phyloP scores from a whole-genome alignment of 2,329 filamentous ascomycete species.

The Xylaria sp. region DNA sequence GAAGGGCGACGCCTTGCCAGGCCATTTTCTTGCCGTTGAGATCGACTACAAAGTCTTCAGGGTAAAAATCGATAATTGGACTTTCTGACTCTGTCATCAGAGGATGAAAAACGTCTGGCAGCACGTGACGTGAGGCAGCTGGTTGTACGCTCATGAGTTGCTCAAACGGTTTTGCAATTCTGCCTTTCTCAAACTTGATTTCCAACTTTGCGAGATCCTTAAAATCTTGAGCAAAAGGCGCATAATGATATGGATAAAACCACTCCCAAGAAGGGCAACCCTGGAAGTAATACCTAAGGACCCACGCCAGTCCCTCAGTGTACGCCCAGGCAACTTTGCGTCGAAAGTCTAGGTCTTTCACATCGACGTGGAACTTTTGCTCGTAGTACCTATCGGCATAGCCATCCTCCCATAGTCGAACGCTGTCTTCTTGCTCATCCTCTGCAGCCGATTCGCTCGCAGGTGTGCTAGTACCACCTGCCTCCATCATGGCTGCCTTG shows the following conservation, averaged over 20 bases:
- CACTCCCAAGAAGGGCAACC: slow-evolving; percentile 98
- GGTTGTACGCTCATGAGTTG: slow-evolving; percentile 98
- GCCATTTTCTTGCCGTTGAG: slow-evolving; percentile 98
- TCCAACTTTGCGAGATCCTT: slow-evolving; percentile 82
- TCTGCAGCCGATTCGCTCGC: slow-evolving; percentile 66
- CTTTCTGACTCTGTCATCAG: slow-evolving; percentile 91
- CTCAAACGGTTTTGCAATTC: slow-evolving; percentile 90
- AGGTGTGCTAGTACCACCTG: slow-evolving; percentile 64
- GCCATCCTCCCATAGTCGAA: slow-evolving; percentile 93
- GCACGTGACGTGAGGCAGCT: slow-evolving; percentile 89
- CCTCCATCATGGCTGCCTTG: slow-evolving; percentile 77
- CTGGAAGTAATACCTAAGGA: slow-evolving; percentile 96
- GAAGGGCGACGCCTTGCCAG: slow-evolving; percentile 93
- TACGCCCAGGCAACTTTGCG: slow-evolving; percentile 91
- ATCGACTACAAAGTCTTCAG: slow-evolving; percentile 91
- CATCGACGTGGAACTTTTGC: slow-evolving; percentile 90
- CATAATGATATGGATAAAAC: slow-evolving; percentile 99
- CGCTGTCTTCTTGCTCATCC: slow-evolving; percentile 78
- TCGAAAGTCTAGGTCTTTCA: slow-evolving; percentile 85
- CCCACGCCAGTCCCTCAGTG: slow-evolving; percentile 94
- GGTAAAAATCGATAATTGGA: slow-evolving; percentile 97
- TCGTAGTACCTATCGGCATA: slow-evolving; percentile 97
- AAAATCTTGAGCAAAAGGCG: slow-evolving; percentile 96
- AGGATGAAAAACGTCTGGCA: slow-evolving; percentile 87
- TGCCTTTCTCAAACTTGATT: slow-evolving; percentile 84